Evolutionary conservation across 2,329 filamentous ascomycete species (phyloP).

Genomic region (Pyrenochaeta sp.): DNA sequence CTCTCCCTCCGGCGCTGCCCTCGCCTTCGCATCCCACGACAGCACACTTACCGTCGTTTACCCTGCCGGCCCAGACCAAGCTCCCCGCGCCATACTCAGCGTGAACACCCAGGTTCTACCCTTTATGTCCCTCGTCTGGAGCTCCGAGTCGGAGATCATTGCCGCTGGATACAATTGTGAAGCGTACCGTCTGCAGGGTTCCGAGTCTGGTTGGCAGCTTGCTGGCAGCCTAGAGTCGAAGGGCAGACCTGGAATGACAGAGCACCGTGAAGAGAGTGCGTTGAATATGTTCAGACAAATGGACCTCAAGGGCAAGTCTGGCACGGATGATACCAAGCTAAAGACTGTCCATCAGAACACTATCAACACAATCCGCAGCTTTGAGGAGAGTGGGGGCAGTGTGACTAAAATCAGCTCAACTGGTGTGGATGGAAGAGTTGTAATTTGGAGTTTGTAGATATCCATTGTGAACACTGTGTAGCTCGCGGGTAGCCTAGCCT

Average conservation of each 20-base stretch:
- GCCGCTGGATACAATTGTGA: constrained; percentile 91
- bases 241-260: constrained; percentile 65
- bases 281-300: constrained; percentile 99
- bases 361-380: constrained; percentile 83
- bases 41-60: constrained; percentile 97
- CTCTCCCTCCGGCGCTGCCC: constrained; percentile 88
- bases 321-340: constrained; percentile 85
- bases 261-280: constrained; percentile 85
- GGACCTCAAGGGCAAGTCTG: constrained; percentile 89
- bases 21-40: constrained; percentile 94
- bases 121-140: constrained; percentile 94
- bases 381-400: constrained; percentile 69
- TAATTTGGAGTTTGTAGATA: constrained; percentile 56
- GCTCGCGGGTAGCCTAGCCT: too few relatives aligned
- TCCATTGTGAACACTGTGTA: neutral
- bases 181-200: constrained; percentile 86
- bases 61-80: constrained; percentile 87
- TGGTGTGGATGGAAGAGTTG: constrained; percentile 58
- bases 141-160: constrained; percentile 88
- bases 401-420: constrained; percentile 81
- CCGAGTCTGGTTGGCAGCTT: constrained; percentile 82
- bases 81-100: constrained; percentile 87
- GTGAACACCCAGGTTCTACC: constrained; percentile 90
- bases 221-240: constrained; percentile 82
- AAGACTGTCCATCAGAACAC: constrained; percentile 98